phyloP scores from a whole-genome alignment of 805 yeast species.

The Pichia phayaonensis region DNA sequence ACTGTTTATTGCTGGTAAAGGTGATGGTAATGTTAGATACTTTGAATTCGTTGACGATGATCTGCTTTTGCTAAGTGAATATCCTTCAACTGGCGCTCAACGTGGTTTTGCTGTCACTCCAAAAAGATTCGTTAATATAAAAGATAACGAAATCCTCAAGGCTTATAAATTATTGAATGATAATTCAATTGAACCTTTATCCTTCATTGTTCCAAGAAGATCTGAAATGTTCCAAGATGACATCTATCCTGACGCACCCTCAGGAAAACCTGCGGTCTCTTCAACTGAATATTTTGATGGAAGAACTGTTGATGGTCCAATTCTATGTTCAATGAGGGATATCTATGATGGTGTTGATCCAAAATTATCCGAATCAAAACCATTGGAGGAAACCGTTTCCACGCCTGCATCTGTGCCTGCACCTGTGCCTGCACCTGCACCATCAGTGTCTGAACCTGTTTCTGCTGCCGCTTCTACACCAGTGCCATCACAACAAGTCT shows the following conservation, averaged over 20 bases:
- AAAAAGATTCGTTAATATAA: slow-evolving; percentile 66
- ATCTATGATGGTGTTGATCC: slow-evolving; percentile 73
- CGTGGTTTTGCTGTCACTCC: slow-evolving; percentile 93
- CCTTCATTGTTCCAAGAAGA: slow-evolving; percentile 90
- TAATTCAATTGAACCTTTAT: slow-evolving; percentile 76
- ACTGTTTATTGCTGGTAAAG: slow-evolving; percentile 90
- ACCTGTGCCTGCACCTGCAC: neutral
- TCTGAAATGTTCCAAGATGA: slow-evolving; percentile 90
- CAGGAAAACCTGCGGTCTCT: slow-evolving; percentile 66
- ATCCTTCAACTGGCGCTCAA: slow-evolving; percentile 83
- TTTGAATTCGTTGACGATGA: slow-evolving; percentile 84
- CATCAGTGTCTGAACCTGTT: slow-evolving; percentile 9
- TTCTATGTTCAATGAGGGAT: slow-evolving; percentile 66
- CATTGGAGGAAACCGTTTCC: slow-evolving; percentile 4
- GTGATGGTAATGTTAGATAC: slow-evolving; percentile 95
- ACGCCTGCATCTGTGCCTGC: neutral
- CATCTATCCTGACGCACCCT: slow-evolving; percentile 86
- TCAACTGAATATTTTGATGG: slow-evolving; percentile 80
- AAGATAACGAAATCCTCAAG: slow-evolving; percentile 77
- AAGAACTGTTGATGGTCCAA: slow-evolving; percentile 74
- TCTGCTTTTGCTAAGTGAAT: slow-evolving; percentile 80
- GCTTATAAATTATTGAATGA: slow-evolving; percentile 87
- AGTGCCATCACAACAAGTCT: slow-evolving; percentile 37
- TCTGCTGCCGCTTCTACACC: slow-evolving; percentile 25
- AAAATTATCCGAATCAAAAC: slow-evolving; percentile 34